Evolutionary conservation across 495 filamentous ascomycete species (phyloP).

Genomic region (Pyrenopolyporus hunteri): DNA sequence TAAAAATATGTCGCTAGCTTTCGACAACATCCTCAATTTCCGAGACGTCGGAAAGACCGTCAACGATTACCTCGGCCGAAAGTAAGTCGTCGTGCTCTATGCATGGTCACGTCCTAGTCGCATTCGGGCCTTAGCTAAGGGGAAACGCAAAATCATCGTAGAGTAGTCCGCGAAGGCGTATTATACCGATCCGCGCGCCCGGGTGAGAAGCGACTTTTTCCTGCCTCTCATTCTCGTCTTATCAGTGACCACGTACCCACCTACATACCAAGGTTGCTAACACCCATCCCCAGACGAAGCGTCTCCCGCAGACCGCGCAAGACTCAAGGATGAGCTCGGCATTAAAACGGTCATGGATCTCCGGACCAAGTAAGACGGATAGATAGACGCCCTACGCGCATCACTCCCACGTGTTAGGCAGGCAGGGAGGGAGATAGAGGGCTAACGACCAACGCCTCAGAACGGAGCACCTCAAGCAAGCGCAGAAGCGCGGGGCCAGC

Average conservation of each 20-base stretch:
- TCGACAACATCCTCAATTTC: slow-evolving; percentile 79
- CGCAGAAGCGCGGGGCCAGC: slow-evolving; percentile 64
- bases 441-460: slow-evolving; percentile 44
- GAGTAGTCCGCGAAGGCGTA: slow-evolving; percentile 69
- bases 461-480: slow-evolving; percentile 74
- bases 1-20: slow-evolving; percentile 42
- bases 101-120: too few relatives aligned
- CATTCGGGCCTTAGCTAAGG: too few relatives aligned
- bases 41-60: slow-evolving; percentile 80
- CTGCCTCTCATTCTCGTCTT: background rate
- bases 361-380: slow-evolving; percentile 65
- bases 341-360: slow-evolving; percentile 79
- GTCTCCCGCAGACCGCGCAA: slow-evolving; percentile 64
- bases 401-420: too few relatives aligned
- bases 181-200: slow-evolving; percentile 76
- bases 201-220: slow-evolving; percentile 50
- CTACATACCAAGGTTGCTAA: background rate
- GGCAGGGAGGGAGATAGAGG: too few relatives aligned
- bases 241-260: too few relatives aligned
- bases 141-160: slow-evolving; percentile 33
- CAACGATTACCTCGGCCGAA: slow-evolving; percentile 62
- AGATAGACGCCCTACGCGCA: background rate
- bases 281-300: slow-evolving; percentile 65
- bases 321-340: slow-evolving; percentile 64
- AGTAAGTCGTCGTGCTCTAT: slow-evolving; percentile 48